Evolutionary conservation across 2,329 filamentous ascomycete genomes (phyloP), one percentile per base, ranked within the genome.

Genomic region (Trichoderma pleuroti): DNA sequence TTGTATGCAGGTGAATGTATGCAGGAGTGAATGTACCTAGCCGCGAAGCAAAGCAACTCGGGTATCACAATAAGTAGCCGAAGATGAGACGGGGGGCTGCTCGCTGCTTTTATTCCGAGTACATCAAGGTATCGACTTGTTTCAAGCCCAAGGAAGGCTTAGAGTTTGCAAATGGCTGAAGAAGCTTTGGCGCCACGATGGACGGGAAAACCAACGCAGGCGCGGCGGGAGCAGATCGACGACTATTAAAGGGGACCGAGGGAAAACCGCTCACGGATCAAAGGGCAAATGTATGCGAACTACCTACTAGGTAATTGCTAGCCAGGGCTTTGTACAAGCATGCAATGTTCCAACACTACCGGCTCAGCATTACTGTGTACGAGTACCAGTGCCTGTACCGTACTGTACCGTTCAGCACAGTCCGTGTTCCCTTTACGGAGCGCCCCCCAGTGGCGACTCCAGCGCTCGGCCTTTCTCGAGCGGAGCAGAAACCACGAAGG

Each of bases 401-500:
- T n/a, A n/a, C n/a, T n/a, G n/a, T 28, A 56, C 52, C 26, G 26
- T 46, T 18, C 34, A 18, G 36, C n/a, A 42, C 36, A 52, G 24
- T 59, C 56, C 56, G 42, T 54, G 52, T 59, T 34, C 64, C 46
- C 49, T 39, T 66, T 57, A 57, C 63, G 63, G 63, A 57, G 49
- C 63, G 63, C 63, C 63, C 64, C 64, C 39, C 36, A 42, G 69
- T 70, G 69, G 69, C 68, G 61, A 64, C 61, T 46, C 68, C 52
- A 56, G 46, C 57, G 49, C 68, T 70, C 59, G 63, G 63, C 70
- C 34, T 57, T 59, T 26, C 57, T 39, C 59, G 30, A 60, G 65
- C 60, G 65, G 64, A 71, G 70, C 66, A 54, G 52, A 59, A 54
- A 36, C 28, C 26, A 64, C 49, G 65, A 69, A 71, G 70, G 70